These are phyloP conservation scores for Didymellaceae sp. DNA, from an alignment of 2,329 filamentous ascomycete genomes.

Conservation along the genomic window DNA sequence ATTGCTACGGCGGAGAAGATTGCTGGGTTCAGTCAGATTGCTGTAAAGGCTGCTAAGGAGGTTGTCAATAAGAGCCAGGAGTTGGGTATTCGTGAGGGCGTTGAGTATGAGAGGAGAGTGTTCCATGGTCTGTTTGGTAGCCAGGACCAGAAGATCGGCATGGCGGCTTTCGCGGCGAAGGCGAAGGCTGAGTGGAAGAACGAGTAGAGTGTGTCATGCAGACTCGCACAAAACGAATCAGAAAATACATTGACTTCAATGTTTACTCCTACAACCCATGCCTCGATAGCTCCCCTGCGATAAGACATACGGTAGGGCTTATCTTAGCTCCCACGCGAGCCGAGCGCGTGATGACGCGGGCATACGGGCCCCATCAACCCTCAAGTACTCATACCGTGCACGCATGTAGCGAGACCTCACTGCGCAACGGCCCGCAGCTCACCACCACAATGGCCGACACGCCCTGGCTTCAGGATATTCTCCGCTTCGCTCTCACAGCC, in stretches of 20 bases:
- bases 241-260: too few relatives aligned
- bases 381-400: not conserved
- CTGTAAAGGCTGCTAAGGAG: constrained; percentile 90
- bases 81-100: constrained; percentile 81
- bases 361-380: not conserved
- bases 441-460: constrained; percentile 16
- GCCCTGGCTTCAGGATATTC: constrained; percentile 32
- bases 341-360: constrained; percentile 9
- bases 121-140: constrained; percentile 95
- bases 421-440: not conserved
- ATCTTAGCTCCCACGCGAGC: constrained; percentile 13
- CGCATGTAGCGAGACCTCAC: not conserved
- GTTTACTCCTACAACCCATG: too few relatives aligned
- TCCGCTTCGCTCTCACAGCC: constrained; percentile 34
- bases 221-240: too few relatives aligned
- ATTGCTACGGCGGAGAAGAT: constrained; percentile 88
- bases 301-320: not conserved
- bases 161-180: constrained; percentile 96
- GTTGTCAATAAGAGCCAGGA: constrained; percentile 99
- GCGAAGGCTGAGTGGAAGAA: constrained; percentile 90
- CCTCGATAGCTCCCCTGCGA: constrained; percentile 3
- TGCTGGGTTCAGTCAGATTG: constrained; percentile 83
- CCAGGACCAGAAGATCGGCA: constrained; percentile 93
- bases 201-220: constrained; percentile 65
- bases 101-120: constrained; percentile 91